Evolutionary conservation across 148 eudicot genomes (phyloP).

Genomic region (Amaranthus cruentus): DNA sequence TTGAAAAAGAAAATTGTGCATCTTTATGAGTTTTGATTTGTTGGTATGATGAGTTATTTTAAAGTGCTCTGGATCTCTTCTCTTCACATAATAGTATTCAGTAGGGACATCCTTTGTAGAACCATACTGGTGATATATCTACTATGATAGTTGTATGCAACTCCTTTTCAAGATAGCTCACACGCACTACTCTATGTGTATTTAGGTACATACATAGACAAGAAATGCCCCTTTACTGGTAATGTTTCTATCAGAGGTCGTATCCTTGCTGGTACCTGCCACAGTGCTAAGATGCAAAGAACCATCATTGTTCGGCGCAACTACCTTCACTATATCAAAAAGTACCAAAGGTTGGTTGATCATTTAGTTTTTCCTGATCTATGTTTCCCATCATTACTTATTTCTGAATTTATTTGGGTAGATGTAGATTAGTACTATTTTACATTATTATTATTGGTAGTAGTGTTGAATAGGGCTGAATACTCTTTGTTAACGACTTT

Average conservation of each 20-base stretch:
- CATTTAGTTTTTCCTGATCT: neutral
- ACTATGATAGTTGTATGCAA: too few relatives aligned
- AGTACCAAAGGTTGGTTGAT: constrained; percentile 46
- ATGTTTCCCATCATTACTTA: too few relatives aligned
- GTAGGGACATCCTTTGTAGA: too few relatives aligned
- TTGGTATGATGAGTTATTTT: too few relatives aligned
- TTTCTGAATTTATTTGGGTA: too few relatives aligned
- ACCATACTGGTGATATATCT: too few relatives aligned
- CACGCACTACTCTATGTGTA: neutral
- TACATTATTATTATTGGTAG: too few relatives aligned
- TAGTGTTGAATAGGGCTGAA: neutral
- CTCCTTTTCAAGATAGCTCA: neutral
- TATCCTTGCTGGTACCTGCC: constrained; percentile 67
- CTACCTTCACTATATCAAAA: constrained; percentile 63
- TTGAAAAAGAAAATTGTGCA: too few relatives aligned
- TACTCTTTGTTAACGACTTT: neutral
- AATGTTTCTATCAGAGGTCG: constrained; percentile 60
- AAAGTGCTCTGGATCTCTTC: too few relatives aligned
- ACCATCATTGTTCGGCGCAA: constrained; percentile 62
- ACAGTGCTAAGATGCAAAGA: constrained; percentile 66
- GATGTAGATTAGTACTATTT: too few relatives aligned
- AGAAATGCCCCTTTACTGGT: constrained; percentile 77
- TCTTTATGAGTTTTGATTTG: too few relatives aligned
- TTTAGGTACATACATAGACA: constrained; percentile 68
- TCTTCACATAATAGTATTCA: too few relatives aligned